A percentile compares a stretch with the other conserved stretches of the same genome.
These are phyloP conservation scores for Phytophthora litchii DNA, from an alignment of 352 stramenopile genomes.

Conservation along the genomic window DNA sequence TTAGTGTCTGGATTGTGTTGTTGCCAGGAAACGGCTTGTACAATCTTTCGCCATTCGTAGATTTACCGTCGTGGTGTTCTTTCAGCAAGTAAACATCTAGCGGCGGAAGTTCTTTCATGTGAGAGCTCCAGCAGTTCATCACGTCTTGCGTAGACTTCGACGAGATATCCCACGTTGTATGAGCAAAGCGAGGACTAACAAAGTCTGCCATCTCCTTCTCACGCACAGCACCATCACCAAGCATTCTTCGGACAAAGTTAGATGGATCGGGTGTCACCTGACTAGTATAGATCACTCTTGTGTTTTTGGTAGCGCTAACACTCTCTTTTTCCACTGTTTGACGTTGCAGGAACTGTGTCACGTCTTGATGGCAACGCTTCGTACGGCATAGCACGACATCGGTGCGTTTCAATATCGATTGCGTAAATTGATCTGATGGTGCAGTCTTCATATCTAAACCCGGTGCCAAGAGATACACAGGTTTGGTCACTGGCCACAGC, in stretches of 20 bases:
- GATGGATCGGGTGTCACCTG: slow-evolving; percentile 39
- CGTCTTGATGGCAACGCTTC: slow-evolving; percentile 19
- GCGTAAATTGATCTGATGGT: slow-evolving; percentile 2
- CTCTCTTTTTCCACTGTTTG: not conserved
- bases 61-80: slow-evolving; percentile 6
- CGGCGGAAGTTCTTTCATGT: slow-evolving; percentile 47
- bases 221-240: slow-evolving; percentile 4
- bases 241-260: slow-evolving; percentile 15
- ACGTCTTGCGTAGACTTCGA: slow-evolving; percentile 46
- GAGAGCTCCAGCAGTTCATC: slow-evolving; percentile 48
- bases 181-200: slow-evolving; percentile 34
- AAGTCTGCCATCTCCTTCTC: slow-evolving; percentile 42
- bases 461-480: slow-evolving; percentile 49
- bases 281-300: slow-evolving; percentile 45
- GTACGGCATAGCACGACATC: slow-evolving; percentile 33
- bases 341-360: slow-evolving; percentile 19
- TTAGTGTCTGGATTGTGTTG: slow-evolving; percentile 21
- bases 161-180: slow-evolving; percentile 45
- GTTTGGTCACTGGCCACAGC: slow-evolving; percentile 45
- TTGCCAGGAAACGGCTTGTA: slow-evolving; percentile 27
- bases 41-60: slow-evolving; percentile 17
- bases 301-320: slow-evolving; percentile 3
- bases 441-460: slow-evolving; percentile 12
- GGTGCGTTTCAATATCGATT: slow-evolving; percentile 16
- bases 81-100: slow-evolving; percentile 41